Conservation (phyloP, 495 filamentous ascomycete genomes). For the Penicillium paradoxum region DNA sequence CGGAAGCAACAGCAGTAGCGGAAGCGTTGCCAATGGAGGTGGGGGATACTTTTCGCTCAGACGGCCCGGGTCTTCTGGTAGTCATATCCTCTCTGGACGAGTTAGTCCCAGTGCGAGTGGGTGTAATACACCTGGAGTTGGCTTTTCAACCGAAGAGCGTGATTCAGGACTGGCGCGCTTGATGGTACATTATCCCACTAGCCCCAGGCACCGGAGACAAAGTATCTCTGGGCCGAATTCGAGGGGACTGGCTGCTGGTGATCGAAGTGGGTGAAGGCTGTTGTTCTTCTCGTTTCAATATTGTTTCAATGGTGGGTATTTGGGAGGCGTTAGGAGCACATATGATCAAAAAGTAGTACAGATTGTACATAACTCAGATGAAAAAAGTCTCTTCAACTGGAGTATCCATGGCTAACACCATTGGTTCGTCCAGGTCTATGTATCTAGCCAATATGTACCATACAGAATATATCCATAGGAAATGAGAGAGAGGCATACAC, state of each 20-base stretch:
- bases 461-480: not conserved
- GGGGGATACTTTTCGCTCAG: constrained; percentile 30
- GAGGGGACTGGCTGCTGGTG: not conserved
- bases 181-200: constrained; percentile 29
- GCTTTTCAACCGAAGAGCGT: constrained; percentile 25
- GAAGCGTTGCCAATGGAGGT: constrained; percentile 1
- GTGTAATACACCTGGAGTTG: constrained; percentile 17
- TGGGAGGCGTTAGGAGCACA: not conserved
- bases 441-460: constrained; percentile 6
- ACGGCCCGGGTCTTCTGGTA: constrained; percentile 7
- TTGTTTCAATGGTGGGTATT: not conserved
- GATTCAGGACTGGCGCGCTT: constrained; percentile 14
- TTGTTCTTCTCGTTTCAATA: not conserved
- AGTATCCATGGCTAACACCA: not conserved
- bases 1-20: not conserved
- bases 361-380: not conserved
- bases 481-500: not conserved
- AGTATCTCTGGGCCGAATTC: constrained; percentile 29
- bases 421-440: constrained; percentile 11
- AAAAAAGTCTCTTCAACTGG: constrained; percentile 4
- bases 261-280: not conserved
- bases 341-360: not conserved
- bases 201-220: constrained; percentile 26
- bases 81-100: constrained; percentile 8
- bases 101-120: constrained; percentile 22